Evolutionary conservation across 1,284 basidiomycete genomes (phyloP).

Genomic region (Malassezia dermatis): DNA sequence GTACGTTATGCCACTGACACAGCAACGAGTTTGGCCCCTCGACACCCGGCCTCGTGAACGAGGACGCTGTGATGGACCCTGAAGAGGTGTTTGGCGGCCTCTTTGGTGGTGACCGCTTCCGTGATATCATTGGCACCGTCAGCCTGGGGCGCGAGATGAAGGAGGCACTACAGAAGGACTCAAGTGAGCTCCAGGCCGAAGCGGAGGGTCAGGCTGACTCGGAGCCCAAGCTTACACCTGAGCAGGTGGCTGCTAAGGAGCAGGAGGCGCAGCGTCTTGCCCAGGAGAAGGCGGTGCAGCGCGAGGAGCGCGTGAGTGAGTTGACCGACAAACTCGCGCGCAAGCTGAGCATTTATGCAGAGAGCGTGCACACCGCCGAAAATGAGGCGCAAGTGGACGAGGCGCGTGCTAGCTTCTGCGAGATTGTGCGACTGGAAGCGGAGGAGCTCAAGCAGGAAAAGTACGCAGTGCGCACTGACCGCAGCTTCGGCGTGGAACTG

Average conservation of each 20-base stretch:
- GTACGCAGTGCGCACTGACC: constrained; percentile 4
- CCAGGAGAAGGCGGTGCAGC: constrained; percentile 68
- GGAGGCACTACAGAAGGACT: constrained; percentile 83
- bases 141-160: constrained; percentile 93
- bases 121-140: constrained; percentile 70
- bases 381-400: constrained; percentile 58
- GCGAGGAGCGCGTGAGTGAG: constrained; percentile 68
- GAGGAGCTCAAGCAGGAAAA: constrained; percentile 58
- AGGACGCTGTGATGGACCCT: constrained; percentile 55
- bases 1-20: constrained; percentile 10
- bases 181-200: constrained; percentile 53
- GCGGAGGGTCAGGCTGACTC: constrained; percentile 16
- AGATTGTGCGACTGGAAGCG: constrained; percentile 43
- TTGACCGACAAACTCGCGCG: constrained; percentile 72
- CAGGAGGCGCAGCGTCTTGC: constrained; percentile 57
- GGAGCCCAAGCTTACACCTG: constrained; percentile 57
- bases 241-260: constrained; percentile 68
- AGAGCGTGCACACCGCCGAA: constrained; percentile 64
- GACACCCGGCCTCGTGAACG: constrained; percentile 38
- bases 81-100: constrained; percentile 67
- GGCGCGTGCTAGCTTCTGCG: constrained; percentile 33
- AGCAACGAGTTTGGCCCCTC: constrained; percentile 61
- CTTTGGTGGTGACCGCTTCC: constrained; percentile 63
- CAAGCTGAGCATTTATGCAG: constrained; percentile 83
- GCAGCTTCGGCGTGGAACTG: constrained; percentile 79